phyloP scores from a whole-genome alignment of 140 eudicot genomes.

The Anethum foeniculum region DNA sequence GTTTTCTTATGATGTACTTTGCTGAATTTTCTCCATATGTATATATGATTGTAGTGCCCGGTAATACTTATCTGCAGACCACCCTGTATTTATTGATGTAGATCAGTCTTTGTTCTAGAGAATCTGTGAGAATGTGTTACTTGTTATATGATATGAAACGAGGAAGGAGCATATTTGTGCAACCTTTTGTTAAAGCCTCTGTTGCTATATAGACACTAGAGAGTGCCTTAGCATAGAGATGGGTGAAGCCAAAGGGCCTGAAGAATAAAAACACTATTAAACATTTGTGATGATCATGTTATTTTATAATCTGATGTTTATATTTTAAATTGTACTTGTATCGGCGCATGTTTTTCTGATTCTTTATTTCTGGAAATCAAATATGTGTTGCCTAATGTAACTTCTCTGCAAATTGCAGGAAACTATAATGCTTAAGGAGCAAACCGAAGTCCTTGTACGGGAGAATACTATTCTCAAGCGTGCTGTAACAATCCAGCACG shows the following conservation, averaged over 20 bases:
- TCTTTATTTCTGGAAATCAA: background rate
- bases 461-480: conserved; percentile 75
- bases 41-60: background rate
- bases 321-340: background rate
- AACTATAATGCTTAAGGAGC: conserved; percentile 54
- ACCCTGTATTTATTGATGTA: background rate
- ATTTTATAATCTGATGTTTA: background rate
- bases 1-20: conserved; percentile 1
- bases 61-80: background rate
- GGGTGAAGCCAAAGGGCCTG: background rate
- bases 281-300: background rate
- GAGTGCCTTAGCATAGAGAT: background rate
- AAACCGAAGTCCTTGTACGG: conserved; percentile 44
- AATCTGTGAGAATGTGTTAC: background rate
- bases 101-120: background rate
- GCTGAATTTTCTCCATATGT: background rate
- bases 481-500: conserved; percentile 76
- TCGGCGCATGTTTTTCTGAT: background rate
- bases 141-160: background rate
- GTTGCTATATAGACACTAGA: background rate
- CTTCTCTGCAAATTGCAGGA: conserved; percentile 35
- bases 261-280: background rate
- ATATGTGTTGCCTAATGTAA: background rate
- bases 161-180: background rate
- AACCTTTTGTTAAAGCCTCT: background rate